Evolutionary conservation across 2,329 filamentous ascomycete species (phyloP), one percentile per base, ranked within the genome.

Genomic region (Pestalotiopsis sp.): DNA sequence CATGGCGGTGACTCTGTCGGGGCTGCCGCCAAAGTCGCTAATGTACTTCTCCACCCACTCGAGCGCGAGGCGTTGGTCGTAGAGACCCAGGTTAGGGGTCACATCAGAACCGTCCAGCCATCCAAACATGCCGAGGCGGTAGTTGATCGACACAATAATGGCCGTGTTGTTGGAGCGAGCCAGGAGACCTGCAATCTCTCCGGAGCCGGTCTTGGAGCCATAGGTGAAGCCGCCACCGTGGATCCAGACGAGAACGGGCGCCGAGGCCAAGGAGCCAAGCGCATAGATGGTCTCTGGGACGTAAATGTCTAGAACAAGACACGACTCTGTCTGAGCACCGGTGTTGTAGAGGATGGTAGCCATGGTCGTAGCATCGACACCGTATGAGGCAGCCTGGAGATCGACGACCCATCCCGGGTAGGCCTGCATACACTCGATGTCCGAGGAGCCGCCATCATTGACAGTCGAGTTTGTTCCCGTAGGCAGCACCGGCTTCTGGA

Each of bases 1-100:
- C 79, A 82, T 83, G 52, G 85, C 82, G 0, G 84, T 75, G 4
- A 74, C 69, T 4, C 67, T 66, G 3, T 71, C 27, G 2, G 70
- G n/a, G 13, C 64, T 65, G 14, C 86, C 85, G 4, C 86, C 85
- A 68, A 88, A 87, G 7, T 76, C 70, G 20, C 76, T 68, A 67
- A 87, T 86, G 70, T 87, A 75, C n/a, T 77, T 75, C 65, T 84
- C 79, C 4, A 87, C 82, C 84, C 86, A 87, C 71, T 82, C 75
- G 2, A 87, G 73, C 0, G 81, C 83, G 17, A 81, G 81, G 55
- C 81, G 78, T 71, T 86, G 84, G 70, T 87, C 85, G 13, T 84
- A 75, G 0, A 87, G 73, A 0, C 85, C 86, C 2, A 82, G 82
- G 70, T 88, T 88, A 3, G 86, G 69, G 27, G 78, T 71, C 0